A percentile compares a stretch with the other conserved stretches of the same genome.
Conservation (phyloP, 768 basidiomycete genomes). For the Saitozyma sp. region DNA sequence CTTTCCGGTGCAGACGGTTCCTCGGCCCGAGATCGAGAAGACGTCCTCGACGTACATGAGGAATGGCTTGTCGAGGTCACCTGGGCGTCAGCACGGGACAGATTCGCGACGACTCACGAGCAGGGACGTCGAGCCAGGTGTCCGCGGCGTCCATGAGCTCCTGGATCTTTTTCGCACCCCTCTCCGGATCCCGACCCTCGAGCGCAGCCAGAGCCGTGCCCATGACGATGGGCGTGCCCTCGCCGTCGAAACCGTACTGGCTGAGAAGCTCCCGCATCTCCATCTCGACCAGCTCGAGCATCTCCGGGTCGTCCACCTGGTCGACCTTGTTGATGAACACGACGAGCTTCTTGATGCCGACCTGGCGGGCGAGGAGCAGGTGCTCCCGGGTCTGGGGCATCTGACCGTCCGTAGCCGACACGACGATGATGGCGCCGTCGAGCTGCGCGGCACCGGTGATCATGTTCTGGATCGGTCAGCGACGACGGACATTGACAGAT, state of each 20-base stretch:
- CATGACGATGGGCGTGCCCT: slow-evolving; percentile 96
- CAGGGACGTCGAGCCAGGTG: slow-evolving; percentile 88
- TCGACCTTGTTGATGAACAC: slow-evolving; percentile 99
- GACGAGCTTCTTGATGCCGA: slow-evolving; percentile 93
- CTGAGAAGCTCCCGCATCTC: slow-evolving; percentile 96
- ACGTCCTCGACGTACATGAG: slow-evolving; percentile 92
- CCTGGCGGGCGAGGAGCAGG: slow-evolving; percentile 93
- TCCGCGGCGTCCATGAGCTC: slow-evolving; percentile 86
- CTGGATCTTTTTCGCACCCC: slow-evolving; percentile 75
- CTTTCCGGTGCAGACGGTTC: slow-evolving; percentile 94
- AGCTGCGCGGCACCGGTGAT: slow-evolving; percentile 98
- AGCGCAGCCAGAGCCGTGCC: slow-evolving; percentile 94
- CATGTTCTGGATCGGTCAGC: slow-evolving; percentile 72
- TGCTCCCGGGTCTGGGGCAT: slow-evolving; percentile 99
- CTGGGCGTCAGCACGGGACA: slow-evolving; percentile 52
- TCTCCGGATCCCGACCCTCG: slow-evolving; percentile 76
- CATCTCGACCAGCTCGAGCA: slow-evolving; percentile 99
- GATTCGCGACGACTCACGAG: slow-evolving; percentile 62
- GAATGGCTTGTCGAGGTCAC: slow-evolving; percentile 97
- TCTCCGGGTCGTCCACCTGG: slow-evolving; percentile 92
- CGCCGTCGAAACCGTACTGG: slow-evolving; percentile 93
- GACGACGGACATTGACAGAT: not conserved
- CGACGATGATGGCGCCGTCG: slow-evolving; percentile 69
- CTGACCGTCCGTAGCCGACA: slow-evolving; percentile 97
- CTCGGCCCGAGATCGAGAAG: slow-evolving; percentile 97